Conservation (phyloP, 352 stramenopile species). For the Globisporangium rhizosaccharum region DNA sequence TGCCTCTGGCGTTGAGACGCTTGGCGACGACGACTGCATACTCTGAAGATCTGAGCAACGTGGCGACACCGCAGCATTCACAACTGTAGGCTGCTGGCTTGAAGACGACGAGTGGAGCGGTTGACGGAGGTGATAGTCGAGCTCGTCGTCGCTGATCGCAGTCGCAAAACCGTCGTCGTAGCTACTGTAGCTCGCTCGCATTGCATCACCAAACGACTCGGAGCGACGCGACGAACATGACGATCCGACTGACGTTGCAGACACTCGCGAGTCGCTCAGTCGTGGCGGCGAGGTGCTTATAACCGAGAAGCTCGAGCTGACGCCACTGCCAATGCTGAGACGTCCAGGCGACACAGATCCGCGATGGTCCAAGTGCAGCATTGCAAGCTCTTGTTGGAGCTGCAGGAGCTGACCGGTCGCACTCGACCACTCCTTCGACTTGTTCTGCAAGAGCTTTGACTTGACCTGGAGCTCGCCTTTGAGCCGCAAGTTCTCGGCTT, state of each 20-base stretch:
- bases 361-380: constrained; percentile 64
- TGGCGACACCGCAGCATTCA: not conserved
- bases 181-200: not conserved
- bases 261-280: not conserved
- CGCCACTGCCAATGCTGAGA: not conserved
- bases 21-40: not conserved
- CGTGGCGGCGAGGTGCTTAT: not conserved
- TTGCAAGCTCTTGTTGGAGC: constrained; percentile 75
- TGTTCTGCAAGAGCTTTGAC: constrained; percentile 78
- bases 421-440: constrained; percentile 75
- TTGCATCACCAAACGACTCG: not conserved
- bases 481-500: constrained; percentile 67
- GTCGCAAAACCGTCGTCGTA: not conserved
- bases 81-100: not conserved
- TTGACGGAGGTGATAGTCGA: constrained; percentile 7
- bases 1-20: not conserved
- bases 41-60: not conserved
- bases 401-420: constrained; percentile 72
- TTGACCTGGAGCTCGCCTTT: constrained; percentile 78
- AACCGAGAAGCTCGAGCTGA: not conserved
- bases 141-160: not conserved
- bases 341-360: not conserved
- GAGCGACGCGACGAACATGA: not conserved
- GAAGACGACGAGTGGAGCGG: constrained; percentile 3
- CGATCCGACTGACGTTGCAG: not conserved